A percentile compares a stretch with the other conserved stretches of the same genome.
Evolutionary conservation across 306 rosid species (phyloP).

Genomic region (Gynostemma pentaphyllum): DNA sequence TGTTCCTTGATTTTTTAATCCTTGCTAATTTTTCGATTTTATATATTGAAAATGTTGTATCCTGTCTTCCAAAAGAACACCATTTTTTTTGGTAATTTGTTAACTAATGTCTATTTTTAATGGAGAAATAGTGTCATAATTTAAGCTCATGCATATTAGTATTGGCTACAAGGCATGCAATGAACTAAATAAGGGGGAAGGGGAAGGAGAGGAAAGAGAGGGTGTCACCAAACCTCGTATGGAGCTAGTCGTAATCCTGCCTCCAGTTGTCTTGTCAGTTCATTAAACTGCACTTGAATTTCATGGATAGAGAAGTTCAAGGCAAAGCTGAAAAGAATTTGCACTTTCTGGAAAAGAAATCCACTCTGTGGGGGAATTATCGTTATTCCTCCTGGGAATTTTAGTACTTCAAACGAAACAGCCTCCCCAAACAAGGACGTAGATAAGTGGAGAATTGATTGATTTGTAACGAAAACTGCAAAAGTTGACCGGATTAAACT

Average conservation of each 20-base stretch:
- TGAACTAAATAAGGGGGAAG: not conserved
- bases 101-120: too few relatives aligned
- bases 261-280: slow-evolving; percentile 55
- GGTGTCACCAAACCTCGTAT: slow-evolving; percentile 47
- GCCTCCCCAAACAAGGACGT: slow-evolving; percentile 55
- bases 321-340: slow-evolving; percentile 53
- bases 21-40: too few relatives aligned
- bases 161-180: too few relatives aligned
- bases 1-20: too few relatives aligned
- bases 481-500: slow-evolving; percentile 47
- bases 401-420: slow-evolving; percentile 55
- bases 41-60: too few relatives aligned
- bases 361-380: slow-evolving; percentile 55
- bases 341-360: slow-evolving; percentile 65
- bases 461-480: slow-evolving; percentile 30
- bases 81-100: not conserved
- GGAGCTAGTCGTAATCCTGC: slow-evolving; percentile 55
- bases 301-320: slow-evolving; percentile 67
- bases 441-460: slow-evolving; percentile 36
- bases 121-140: too few relatives aligned
- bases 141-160: too few relatives aligned
- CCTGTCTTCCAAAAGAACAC: too few relatives aligned
- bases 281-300: slow-evolving; percentile 45
- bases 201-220: slow-evolving; percentile 4
- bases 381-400: slow-evolving; percentile 74